phyloP scores from a whole-genome alignment of 257 asterid species.

The Scutellaria galericulata region DNA sequence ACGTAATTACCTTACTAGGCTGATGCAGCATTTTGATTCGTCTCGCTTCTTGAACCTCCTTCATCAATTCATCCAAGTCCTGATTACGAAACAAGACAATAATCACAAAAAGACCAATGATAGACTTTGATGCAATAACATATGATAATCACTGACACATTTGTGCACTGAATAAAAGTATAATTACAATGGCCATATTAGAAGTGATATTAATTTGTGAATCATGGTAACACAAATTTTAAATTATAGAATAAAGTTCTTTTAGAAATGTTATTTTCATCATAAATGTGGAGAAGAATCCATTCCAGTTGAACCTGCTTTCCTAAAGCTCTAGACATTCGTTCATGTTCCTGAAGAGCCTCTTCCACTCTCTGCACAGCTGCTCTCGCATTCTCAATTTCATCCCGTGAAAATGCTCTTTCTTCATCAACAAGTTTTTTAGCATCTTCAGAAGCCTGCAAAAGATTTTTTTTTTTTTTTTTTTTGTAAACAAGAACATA shows the following conservation, averaged over 20 bases:
- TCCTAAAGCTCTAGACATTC: constrained; percentile 78
- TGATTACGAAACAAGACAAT: constrained; percentile 37
- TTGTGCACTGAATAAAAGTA: neutral
- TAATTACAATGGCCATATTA: constrained; percentile 4
- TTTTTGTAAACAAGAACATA: too few species aligned
- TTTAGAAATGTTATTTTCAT: neutral
- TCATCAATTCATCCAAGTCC: constrained; percentile 96
- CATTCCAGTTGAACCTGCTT: constrained; percentile 65
- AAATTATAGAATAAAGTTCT: neutral
- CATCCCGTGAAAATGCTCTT: constrained; percentile 88
- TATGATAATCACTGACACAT: neutral
- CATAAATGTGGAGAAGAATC: constrained; percentile 8
- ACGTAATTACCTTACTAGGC: constrained; percentile 77
- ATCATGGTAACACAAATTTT: neutral
- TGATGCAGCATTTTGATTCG: constrained; percentile 98
- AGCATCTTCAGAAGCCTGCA: constrained; percentile 98
- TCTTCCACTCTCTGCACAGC: constrained; percentile 98
- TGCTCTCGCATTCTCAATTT: constrained; percentile 94
- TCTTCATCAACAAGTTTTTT: constrained; percentile 88
- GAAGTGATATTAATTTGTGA: neutral
- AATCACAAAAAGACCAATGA: neutral
- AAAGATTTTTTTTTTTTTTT: constrained; percentile 11
- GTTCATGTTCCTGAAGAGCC: constrained; percentile 94
- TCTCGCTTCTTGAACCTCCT: constrained; percentile 97
- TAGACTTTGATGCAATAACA: neutral